Percentiles rank a stretch among this genome's conserved stretches.
phyloP scores from a whole-genome alignment of 2,329 filamentous ascomycete species.

The Xylaria polymorpha region DNA sequence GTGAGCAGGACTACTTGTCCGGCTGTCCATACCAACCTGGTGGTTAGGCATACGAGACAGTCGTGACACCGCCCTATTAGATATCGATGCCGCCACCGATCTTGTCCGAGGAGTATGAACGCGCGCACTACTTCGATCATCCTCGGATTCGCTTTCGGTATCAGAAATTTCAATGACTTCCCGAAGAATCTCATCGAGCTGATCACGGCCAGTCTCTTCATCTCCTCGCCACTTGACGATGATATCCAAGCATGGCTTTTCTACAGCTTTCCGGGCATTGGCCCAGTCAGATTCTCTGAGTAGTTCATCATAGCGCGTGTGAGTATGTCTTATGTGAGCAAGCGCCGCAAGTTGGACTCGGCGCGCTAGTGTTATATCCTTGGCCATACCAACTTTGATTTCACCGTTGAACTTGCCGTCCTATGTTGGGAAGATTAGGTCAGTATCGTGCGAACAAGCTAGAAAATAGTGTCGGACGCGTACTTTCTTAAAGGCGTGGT shows the following conservation, averaged over 20 bases:
- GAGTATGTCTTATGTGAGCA: conserved; percentile 74
- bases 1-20: conserved; percentile 36
- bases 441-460: conserved; percentile 14
- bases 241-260: conserved; percentile 70
- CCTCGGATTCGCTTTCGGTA: conserved; percentile 59
- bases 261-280: conserved; percentile 70
- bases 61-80: conserved; percentile 30
- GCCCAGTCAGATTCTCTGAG: conserved; percentile 68
- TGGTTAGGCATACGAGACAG: conserved; percentile 24
- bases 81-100: conserved; percentile 14
- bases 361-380: conserved; percentile 67
- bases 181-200: conserved; percentile 73
- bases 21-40: conserved; percentile 22
- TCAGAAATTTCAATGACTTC: conserved; percentile 76
- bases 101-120: conserved; percentile 30
- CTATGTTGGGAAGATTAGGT: conserved; percentile 51
- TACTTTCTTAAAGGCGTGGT: conserved; percentile 72
- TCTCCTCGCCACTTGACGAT: conserved; percentile 79
- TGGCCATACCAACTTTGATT: conserved; percentile 67
- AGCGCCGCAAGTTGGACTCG: conserved; percentile 73
- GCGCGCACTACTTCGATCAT: conserved; percentile 44
- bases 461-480: conserved; percentile 41
- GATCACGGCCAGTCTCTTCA: conserved; percentile 74
- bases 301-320: conserved; percentile 73
- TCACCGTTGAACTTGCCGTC: conserved; percentile 64